A percentile compares a stretch with the other conserved stretches of the same genome.
These are phyloP conservation scores for Gracilaria domingensis DNA, from an alignment of 23 red algal genomes.

Conservation along the genomic window DNA sequence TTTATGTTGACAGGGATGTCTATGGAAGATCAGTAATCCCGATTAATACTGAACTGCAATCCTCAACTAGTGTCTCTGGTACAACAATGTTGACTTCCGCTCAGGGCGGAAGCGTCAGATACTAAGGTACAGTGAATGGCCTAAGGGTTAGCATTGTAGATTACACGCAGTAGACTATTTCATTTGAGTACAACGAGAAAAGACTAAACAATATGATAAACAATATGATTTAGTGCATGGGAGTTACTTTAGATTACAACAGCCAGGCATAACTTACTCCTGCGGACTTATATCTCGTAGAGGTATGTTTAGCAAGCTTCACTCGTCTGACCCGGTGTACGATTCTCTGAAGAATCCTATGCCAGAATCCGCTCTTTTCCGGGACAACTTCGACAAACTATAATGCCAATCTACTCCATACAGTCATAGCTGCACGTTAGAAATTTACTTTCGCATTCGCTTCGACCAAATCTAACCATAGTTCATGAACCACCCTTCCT, in stretches of 20 bases:
- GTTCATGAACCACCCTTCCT: slow-evolving; percentile 31
- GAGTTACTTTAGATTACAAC: no score
- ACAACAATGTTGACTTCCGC: slow-evolving; percentile 5
- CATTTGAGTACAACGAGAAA: not conserved
- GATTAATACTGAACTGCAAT: slow-evolving; percentile 26
- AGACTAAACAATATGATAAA: not conserved
- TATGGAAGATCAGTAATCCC: slow-evolving; percentile 42
- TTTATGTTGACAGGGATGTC: slow-evolving; percentile 55
- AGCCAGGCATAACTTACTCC: no score
- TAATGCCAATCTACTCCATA: no score
- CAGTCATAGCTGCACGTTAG: no score
- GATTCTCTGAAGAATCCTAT: no score
- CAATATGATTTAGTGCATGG: no score
- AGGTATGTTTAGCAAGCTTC: no score
- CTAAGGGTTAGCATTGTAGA: not conserved
- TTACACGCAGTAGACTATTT: not conserved
- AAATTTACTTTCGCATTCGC: slow-evolving; percentile 29
- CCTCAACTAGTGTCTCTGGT: not conserved
- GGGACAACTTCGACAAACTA: no score
- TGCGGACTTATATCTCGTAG: no score
- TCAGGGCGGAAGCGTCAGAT: not conserved
- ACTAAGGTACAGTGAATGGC: not conserved
- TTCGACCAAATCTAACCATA: slow-evolving; percentile 34
- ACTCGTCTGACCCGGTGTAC: no score
- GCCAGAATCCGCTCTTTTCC: no score